Base-by-base conservation (phyloP, 1,284 basidiomycete species). In the Kwoniella shivajii region DNA sequence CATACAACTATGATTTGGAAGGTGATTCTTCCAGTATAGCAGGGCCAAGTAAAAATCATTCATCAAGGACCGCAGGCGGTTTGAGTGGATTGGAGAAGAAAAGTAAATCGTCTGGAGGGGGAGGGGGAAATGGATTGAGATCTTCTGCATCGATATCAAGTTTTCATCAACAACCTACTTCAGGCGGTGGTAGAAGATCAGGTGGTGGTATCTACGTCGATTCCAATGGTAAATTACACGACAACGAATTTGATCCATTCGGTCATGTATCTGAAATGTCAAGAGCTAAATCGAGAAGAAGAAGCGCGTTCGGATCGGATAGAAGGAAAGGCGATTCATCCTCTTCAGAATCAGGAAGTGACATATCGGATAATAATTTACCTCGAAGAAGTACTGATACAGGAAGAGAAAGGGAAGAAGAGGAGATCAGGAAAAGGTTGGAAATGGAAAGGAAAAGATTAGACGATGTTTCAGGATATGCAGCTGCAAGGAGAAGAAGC, bases 221-320 rank as follows among this genome's bases (percentile, higher is more conserved):
- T 60, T 60, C 71, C 31, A 66, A 65, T 30, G 76, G 76, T 0
- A 67, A 70, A 53, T 53, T 76, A 6, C 77, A 78, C 57, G 77
- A 78, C 65, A 75, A 72, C 37, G 77, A 78, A 50, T 78, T 68
- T 58, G 77, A 78, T 55, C 77, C 77, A 2, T 78, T 78, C 54
- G 72, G 67, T 7, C 71, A 70, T 30, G 72, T 78, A 1, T 61
- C 74, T 1, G 68, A 69, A 27, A 64, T 77, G 53, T 68, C 71
- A 10, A 48, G 74, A 34, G 65, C 67, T 4, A 74, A 75, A 45
- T 74, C 68, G 18, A 64, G 66, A 20, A 60, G 70, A 31, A 55
- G 70, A 16, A 68, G 68, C 16, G 77, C 76, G 2, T 77, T 78
- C 53, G 76, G 76, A 4, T 62, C 64, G 22, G 67, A 69, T 34